phyloP scores from a whole-genome alignment of 2,329 filamentous ascomycete species.

The Fusarium multiceps region DNA sequence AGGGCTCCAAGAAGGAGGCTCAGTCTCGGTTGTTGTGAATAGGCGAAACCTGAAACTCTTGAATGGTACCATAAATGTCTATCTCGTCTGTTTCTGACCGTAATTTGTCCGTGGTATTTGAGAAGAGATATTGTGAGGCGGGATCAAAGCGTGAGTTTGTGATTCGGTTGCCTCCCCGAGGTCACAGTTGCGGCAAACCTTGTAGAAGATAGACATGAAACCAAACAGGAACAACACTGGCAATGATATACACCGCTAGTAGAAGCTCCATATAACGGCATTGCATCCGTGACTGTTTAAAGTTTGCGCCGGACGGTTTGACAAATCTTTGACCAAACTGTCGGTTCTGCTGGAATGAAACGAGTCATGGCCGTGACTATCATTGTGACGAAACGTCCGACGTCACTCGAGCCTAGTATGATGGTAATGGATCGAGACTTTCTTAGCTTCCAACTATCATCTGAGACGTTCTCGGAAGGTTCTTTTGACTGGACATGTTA shows the following conservation, averaged over 20 bases:
- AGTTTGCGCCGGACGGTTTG: not conserved
- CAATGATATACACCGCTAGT: not conserved
- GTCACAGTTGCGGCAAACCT: not conserved
- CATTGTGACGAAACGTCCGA: not conserved
- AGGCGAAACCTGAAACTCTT: not conserved
- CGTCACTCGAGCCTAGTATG: not conserved
- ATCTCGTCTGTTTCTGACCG: not conserved
- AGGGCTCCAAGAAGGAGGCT: not conserved
- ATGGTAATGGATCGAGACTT: not conserved
- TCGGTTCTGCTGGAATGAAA: slow-evolving; percentile 13
- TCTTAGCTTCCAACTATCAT: not conserved
- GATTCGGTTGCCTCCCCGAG: not conserved
- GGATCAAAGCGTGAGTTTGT: not conserved
- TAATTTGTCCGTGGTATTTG: not conserved
- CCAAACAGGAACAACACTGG: not conserved
- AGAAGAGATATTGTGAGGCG: not conserved
- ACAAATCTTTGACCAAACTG: not conserved
- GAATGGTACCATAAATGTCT: not conserved
- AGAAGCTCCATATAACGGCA: not conserved
- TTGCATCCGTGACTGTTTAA: not conserved
- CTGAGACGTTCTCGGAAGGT: not conserved
- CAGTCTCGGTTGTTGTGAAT: not conserved
- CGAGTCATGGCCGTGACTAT: slow-evolving; percentile 14
- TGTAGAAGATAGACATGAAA: not conserved
- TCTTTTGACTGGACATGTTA: not conserved